Base-by-base conservation (phyloP, 2,329 filamentous ascomycete genomes). In the Pseudogymnoascus sp. region DNA sequence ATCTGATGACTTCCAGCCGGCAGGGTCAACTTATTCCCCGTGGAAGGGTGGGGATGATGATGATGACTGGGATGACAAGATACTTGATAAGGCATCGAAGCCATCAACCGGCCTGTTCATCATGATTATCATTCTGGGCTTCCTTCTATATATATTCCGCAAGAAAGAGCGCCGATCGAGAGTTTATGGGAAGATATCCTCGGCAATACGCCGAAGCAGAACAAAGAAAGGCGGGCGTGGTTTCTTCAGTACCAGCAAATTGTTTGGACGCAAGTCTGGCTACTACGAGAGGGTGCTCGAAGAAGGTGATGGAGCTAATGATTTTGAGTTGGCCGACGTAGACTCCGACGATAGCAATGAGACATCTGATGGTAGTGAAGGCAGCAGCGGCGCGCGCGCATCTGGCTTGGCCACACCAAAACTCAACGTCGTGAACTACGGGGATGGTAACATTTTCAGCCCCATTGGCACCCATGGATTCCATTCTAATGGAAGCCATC, bases 221-320 rank as follows among this genome's bases (percentile, higher is more conserved):
- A 74, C 77, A 10, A 74, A 77, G 42, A 82, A 80, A 64, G 75
- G 67, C 61, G 73, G 76, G 6, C 73, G 77, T 9, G 77, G 80
- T 5, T 75, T 84, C 62, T 79, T 81, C 18, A 71, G 70, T 1
- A 80, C 81, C 6, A 81, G 80, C 65, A 90, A 88, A 70, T 74
- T 94, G 4, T 88, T 95, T 65, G 82, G 79, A 18, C 69, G 82
- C 12, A 80, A 83, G 4, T 75, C 77, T 0, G 71, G 78, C 6
- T 78, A 82, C 2, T 97, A 97, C 71, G 92, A 97, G 71, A 86
- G 91, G 31, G 87, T 97, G 2, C 76, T 95, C 60, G 92, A 97
- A 75, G 89, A 92, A 67, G 92, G 89, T 10, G 83, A 85, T n/a
- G 76, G 77, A 9, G 77, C 76, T 1, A 75, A 83, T 61, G 87